Conservation (phyloP, 169 alveolate species). For the Blepharisma undulans region DNA sequence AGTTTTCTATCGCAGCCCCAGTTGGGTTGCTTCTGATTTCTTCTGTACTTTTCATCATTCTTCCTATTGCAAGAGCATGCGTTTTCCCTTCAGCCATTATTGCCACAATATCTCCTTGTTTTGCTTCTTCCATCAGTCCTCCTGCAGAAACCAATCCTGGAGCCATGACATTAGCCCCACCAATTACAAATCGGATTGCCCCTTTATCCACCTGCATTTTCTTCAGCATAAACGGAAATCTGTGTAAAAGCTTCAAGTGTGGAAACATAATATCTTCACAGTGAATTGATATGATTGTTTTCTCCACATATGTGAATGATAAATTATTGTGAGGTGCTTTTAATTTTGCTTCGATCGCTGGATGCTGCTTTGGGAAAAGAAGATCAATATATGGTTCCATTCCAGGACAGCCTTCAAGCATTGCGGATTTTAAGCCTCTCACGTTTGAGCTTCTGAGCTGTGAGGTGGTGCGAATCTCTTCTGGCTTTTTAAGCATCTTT, state of each 20-base stretch:
- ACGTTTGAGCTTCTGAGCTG: slow-evolving; percentile 8
- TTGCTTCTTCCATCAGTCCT: slow-evolving; percentile 93
- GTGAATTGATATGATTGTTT: background rate
- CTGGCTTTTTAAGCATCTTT: slow-evolving; percentile 35
- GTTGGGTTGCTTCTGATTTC: slow-evolving; percentile 89
- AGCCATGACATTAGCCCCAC: slow-evolving; percentile 97
- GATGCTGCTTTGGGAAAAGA: slow-evolving; percentile 89
- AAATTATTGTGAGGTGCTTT: slow-evolving; percentile 53
- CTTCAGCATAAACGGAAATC: slow-evolving; percentile 95
- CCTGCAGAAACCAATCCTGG: slow-evolving; percentile 98
- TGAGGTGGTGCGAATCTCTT: slow-evolving; percentile 8
- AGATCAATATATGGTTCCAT: slow-evolving; percentile 88
- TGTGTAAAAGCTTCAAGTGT: slow-evolving; percentile 61
- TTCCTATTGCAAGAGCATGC: slow-evolving; percentile 95
- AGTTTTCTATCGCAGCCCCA: slow-evolving; percentile 92
- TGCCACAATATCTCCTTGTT: slow-evolving; percentile 85
- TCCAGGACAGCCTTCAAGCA: slow-evolving; percentile 82
- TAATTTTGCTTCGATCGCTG: slow-evolving; percentile 75
- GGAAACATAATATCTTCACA: slow-evolving; percentile 59
- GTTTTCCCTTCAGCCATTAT: slow-evolving; percentile 92
- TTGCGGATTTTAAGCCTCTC: slow-evolving; percentile 34
- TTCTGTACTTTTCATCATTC: slow-evolving; percentile 91
- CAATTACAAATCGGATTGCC: slow-evolving; percentile 92
- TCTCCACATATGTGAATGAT: background rate
- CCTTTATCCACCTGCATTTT: slow-evolving; percentile 96